Evolutionary conservation across 2,329 filamentous ascomycete genomes (phyloP).

Genomic region (Cladosporium velox): DNA sequence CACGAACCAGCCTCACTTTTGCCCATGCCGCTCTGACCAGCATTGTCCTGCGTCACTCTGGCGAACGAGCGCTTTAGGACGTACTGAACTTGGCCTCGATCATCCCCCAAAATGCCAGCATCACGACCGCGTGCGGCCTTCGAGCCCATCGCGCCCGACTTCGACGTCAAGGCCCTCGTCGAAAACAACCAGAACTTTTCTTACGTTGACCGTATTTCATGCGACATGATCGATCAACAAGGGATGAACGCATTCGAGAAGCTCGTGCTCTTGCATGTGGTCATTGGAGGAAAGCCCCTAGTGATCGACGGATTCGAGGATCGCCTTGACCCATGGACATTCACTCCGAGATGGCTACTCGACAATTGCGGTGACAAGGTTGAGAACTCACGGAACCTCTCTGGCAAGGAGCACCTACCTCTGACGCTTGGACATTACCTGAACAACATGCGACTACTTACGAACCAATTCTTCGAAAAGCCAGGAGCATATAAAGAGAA

Average conservation of each 20-base stretch:
- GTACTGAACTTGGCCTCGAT: not conserved
- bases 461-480: conserved; percentile 73
- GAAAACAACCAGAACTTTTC: conserved; percentile 81
- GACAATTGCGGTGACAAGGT: conserved; percentile 76
- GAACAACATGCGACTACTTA: conserved; percentile 78
- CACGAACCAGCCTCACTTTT: not conserved
- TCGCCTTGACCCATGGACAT: conserved; percentile 72
- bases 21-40: not conserved
- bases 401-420: conserved; percentile 69
- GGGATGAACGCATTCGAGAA: conserved; percentile 81
- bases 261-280: conserved; percentile 78
- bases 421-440: conserved; percentile 91
- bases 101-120: conserved; percentile 65
- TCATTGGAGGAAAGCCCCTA: conserved; percentile 80
- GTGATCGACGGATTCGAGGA: conserved; percentile 88
- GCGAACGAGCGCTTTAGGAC: not conserved
- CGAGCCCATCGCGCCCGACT: conserved; percentile 82
- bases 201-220: conserved; percentile 79
- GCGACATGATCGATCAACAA: conserved; percentile 73
- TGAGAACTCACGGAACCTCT: conserved; percentile 82
- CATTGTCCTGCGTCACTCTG: not conserved
- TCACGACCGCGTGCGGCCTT: conserved; percentile 84
- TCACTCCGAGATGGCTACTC: conserved; percentile 78
- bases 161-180: conserved; percentile 75
- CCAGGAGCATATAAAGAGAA: conserved; percentile 75